Evolutionary conservation across 352 stramenopile genomes (phyloP).

Genomic region (Phytophthora brassicae): DNA sequence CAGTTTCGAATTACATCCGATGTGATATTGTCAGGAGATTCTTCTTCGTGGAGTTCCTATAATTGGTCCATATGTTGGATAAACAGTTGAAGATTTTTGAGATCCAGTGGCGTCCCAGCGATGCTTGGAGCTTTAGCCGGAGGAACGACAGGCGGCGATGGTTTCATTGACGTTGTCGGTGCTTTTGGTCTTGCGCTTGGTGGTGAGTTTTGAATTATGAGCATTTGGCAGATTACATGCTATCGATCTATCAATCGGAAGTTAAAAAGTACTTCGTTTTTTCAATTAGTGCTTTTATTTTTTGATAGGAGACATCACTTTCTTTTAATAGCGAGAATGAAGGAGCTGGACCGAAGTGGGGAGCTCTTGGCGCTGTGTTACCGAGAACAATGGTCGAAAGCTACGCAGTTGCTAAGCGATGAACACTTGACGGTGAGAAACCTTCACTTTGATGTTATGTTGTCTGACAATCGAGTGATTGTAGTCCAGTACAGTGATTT

Average conservation of each 20-base stretch:
- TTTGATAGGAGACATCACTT: too few species aligned
- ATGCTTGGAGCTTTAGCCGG: background rate
- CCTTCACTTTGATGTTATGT: background rate
- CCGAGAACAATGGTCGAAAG: conserved; percentile 39
- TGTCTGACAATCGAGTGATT: background rate
- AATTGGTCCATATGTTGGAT: background rate
- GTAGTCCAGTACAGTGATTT: conserved; percentile 23
- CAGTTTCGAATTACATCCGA: background rate
- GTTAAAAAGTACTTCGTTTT: too few species aligned
- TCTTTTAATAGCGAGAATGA: conserved; percentile 22
- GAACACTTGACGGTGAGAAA: conserved; percentile 16
- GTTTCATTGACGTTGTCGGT: background rate
- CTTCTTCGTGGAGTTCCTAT: background rate
- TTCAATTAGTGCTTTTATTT: too few species aligned
- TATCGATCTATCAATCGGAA: background rate
- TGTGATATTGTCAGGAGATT: background rate
- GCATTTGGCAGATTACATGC: background rate
- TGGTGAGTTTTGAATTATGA: background rate
- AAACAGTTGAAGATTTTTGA: background rate
- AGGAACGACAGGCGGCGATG: background rate
- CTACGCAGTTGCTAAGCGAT: conserved; percentile 16
- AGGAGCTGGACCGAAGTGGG: conserved; percentile 35
- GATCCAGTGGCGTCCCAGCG: background rate
- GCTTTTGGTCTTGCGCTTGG: background rate
- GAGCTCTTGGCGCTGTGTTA: conserved; percentile 44